A percentile compares a stretch with the other conserved stretches of the same genome.
phyloP scores from a whole-genome alignment of 257 asterid species.

The Fraxinus quadrangulata region DNA sequence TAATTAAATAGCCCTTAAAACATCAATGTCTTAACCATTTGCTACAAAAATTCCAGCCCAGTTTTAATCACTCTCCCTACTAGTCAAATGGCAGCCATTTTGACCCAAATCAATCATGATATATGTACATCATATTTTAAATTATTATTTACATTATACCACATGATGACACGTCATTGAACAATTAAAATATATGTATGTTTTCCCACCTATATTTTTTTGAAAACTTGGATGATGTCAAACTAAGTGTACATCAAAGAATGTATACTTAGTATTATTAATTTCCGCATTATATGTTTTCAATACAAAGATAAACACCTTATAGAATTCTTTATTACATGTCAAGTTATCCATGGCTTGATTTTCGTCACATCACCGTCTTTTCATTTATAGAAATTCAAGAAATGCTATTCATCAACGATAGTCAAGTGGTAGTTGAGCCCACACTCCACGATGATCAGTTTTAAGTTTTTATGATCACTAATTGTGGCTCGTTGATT shows the following conservation, averaged over 20 bases:
- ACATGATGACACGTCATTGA: too few relatives aligned
- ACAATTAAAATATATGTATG: too few relatives aligned
- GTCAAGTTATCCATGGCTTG: neutral
- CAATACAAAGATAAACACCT: too few relatives aligned
- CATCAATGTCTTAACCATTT: slow-evolving; percentile 21
- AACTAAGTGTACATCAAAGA: too few relatives aligned
- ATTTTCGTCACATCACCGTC: neutral
- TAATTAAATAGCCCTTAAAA: slow-evolving; percentile 2
- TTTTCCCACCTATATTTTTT: too few relatives aligned
- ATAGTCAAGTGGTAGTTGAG: neutral
- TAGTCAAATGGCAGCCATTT: neutral
- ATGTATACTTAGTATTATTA: too few relatives aligned
- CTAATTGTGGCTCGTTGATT: too few relatives aligned
- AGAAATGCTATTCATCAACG: neutral
- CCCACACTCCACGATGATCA: neutral
- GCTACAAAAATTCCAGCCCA: neutral
- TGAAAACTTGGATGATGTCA: too few relatives aligned
- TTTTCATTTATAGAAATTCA: neutral
- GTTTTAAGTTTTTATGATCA: too few relatives aligned
- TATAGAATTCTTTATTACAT: neutral
- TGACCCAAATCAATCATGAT: neutral
- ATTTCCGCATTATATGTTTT: too few relatives aligned
- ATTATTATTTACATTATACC: too few relatives aligned
- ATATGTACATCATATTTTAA: too few relatives aligned
- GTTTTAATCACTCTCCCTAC: neutral